Percentiles rank a stretch among this genome's conserved stretches.
phyloP scores from a whole-genome alignment of 2,329 filamentous ascomycete species.

The Beauveria caledonica region DNA sequence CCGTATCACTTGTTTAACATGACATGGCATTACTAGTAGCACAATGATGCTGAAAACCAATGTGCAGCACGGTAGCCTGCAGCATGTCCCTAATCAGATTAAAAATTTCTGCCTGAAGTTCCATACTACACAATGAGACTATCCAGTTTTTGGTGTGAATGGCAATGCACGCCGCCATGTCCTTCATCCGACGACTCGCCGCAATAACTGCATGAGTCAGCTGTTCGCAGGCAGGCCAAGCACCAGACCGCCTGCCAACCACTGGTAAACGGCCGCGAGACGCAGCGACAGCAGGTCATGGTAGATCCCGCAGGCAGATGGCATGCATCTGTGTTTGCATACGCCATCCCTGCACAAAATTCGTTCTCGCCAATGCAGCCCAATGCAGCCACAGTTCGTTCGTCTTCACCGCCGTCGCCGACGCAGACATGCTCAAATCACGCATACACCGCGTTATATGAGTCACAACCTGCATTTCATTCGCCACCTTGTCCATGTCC shows the following conservation, averaged over 20 bases:
- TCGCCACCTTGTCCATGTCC: not conserved
- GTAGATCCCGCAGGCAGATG: no score
- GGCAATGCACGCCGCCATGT: not conserved
- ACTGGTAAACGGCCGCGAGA: not conserved
- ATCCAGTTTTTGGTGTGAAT: not conserved
- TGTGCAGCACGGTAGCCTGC: no score
- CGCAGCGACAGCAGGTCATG: not conserved
- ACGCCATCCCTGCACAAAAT: no score
- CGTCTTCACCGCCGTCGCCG: no score
- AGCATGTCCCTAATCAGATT: not conserved
- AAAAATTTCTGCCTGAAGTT: not conserved
- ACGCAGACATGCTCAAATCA: no score
- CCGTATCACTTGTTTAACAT: no score
- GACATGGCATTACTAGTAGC: not conserved
- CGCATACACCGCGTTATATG: no score
- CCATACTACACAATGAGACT: not conserved
- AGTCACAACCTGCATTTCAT: no score
- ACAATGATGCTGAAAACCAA: not conserved
- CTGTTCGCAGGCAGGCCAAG: slow-evolving; percentile 2
- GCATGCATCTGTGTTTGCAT: not conserved
- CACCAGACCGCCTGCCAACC: not conserved
- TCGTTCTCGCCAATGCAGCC: no score
- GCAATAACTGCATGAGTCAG: slow-evolving; percentile 5
- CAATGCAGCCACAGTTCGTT: no score
- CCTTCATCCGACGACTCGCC: not conserved